Conservation (phyloP, 306 rosid genomes). For the Vicia villosa region DNA sequence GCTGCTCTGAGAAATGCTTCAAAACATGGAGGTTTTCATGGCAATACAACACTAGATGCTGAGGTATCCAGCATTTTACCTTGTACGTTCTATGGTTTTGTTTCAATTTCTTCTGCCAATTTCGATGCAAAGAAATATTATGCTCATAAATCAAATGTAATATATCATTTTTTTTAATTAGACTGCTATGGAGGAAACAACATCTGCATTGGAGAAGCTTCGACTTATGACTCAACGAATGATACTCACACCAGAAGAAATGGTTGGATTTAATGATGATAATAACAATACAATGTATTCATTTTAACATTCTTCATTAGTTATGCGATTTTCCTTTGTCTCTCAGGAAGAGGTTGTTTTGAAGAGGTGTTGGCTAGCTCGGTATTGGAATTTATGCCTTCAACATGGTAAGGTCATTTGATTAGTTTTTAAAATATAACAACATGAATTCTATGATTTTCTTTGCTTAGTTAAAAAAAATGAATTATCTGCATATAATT, state of each 20-base stretch:
- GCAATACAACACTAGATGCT: slow-evolving; percentile 58
- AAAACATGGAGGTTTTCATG: slow-evolving; percentile 53
- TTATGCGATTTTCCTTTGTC: slow-evolving; percentile 41
- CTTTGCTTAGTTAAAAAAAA: neutral
- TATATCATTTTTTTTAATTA: slow-evolving; percentile 32
- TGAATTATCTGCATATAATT: neutral
- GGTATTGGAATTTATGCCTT: slow-evolving; percentile 84
- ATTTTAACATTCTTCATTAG: slow-evolving; percentile 16
- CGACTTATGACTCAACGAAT: slow-evolving; percentile 71
- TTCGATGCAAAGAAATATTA: slow-evolving; percentile 23
- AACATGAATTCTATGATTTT: neutral
- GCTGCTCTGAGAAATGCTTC: slow-evolving; percentile 74
- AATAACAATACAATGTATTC: neutral
- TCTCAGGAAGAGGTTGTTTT: slow-evolving; percentile 87
- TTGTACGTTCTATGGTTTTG: slow-evolving; percentile 46
- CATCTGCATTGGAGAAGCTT: slow-evolving; percentile 61
- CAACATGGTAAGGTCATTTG: slow-evolving; percentile 56
- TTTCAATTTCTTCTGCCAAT: slow-evolving; percentile 17
- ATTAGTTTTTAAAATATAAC: slow-evolving; percentile 18
- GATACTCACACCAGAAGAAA: slow-evolving; percentile 81
- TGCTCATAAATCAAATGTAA: slow-evolving; percentile 33
- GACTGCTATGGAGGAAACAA: slow-evolving; percentile 69
- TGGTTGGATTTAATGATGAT: slow-evolving; percentile 51
- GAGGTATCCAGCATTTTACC: slow-evolving; percentile 73
- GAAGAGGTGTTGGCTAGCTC: slow-evolving; percentile 99